These are phyloP conservation scores for Byssochlamys sp. DNA, from an alignment of 2,329 filamentous ascomycete genomes.

Conservation along the genomic window DNA sequence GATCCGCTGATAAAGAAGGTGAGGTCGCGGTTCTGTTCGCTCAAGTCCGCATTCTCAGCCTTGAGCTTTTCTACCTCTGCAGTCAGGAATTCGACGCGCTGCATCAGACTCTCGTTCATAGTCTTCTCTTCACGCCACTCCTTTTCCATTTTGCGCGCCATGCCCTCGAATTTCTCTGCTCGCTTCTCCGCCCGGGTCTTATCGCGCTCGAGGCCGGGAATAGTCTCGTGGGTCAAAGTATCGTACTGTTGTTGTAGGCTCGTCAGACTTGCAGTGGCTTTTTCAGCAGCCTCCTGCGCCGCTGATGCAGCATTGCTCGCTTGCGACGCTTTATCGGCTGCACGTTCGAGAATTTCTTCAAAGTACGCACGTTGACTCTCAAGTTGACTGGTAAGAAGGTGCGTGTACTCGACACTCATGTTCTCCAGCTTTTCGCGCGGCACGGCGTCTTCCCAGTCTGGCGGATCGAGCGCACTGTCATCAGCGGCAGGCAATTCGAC, in stretches of 20 bases:
- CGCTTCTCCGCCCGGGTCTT: slow-evolving; percentile 58
- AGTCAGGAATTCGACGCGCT: slow-evolving; percentile 60
- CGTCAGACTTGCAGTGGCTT: slow-evolving; percentile 46
- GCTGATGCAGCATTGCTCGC: slow-evolving; percentile 48
- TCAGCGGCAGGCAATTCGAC: slow-evolving; percentile 69
- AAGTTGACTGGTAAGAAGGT: slow-evolving; percentile 82
- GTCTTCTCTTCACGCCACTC: slow-evolving; percentile 78
- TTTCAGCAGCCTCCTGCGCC: slow-evolving; percentile 56
- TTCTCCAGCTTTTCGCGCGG: slow-evolving; percentile 57
- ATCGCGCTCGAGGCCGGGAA: slow-evolving; percentile 64
- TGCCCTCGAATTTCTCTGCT: slow-evolving; percentile 60
- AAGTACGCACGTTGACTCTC: slow-evolving; percentile 90
- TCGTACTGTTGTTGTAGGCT: slow-evolving; percentile 50
- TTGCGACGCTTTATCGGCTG: slow-evolving; percentile 75
- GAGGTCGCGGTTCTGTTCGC: slow-evolving; percentile 78
- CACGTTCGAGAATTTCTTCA: slow-evolving; percentile 80
- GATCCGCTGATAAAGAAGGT: slow-evolving; percentile 77
- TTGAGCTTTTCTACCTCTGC: slow-evolving; percentile 50
- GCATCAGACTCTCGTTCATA: slow-evolving; percentile 69
- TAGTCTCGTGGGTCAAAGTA: slow-evolving; percentile 44
- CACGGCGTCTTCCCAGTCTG: slow-evolving; percentile 37
- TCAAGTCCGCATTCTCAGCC: slow-evolving; percentile 58
- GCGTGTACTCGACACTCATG: slow-evolving; percentile 88
- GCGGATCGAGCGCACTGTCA: slow-evolving; percentile 33
- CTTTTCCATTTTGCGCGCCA: slow-evolving; percentile 66